Base-by-base conservation (phyloP, 2,329 filamentous ascomycete genomes). In the Fusarium luffae region DNA sequence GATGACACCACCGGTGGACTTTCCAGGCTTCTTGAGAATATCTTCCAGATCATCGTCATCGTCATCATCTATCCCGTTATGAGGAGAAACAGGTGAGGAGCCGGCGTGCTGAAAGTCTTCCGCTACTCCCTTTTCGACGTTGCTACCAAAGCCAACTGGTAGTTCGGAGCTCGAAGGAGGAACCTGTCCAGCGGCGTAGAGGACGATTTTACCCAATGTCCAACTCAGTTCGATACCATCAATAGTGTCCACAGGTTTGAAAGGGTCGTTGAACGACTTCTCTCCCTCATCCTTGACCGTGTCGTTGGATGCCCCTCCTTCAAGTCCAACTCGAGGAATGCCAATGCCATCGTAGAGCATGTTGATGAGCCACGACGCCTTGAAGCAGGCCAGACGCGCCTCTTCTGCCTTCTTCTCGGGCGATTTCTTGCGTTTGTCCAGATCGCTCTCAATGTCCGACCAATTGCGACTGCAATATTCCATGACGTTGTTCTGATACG, bases 291-390 rank as follows among this genome's bases (percentile, higher is more conserved):
- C 89, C 69, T 93, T 91, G 2, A 93, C 94, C 12, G 89, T 86
- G 76, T 97, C 97, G 62, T 88, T 84, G 16, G 82, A 82, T 1
- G 85, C 83, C 0, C 85, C 84, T 21, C 88, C 83, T 72, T 97
- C 95, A 16, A 97, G 81, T 1, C 93, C 93, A 8, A 96, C 85
- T 52, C 94, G 88, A 7, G 97, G 97, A 54, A 99, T 90, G 1
- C 96, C 97, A 70, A 99, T 98, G 3, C 96, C 96, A 68, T 98
- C 93, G 75, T 99, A 95, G 6, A 99, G 85, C 76, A 99, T 91
- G 74, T 97, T 99, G 77, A 99, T 97, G 46, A 99, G 84, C 96
- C 97, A 99, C 7, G 93, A 96, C 0, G 96, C 94, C 79, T 99
- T 99, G 85, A 99, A 99, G 79, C 96, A 99, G 3, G 97, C 92